phyloP scores from a whole-genome alignment of 495 filamentous ascomycete genomes.

The Elasticomyces elasticus region DNA sequence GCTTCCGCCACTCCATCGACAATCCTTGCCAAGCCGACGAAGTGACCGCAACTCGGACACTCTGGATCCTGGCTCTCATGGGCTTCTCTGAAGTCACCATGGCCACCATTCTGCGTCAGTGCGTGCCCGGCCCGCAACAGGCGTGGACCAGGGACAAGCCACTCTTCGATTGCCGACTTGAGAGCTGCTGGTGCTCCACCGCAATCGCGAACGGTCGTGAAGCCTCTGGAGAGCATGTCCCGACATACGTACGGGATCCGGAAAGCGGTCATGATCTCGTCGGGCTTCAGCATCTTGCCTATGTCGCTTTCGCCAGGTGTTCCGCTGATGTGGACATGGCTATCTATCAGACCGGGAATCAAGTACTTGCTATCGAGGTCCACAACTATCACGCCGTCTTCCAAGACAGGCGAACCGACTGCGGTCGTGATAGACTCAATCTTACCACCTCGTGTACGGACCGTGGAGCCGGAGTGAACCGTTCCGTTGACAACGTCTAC shows the following conservation, averaged over 20 bases:
- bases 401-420: too few species aligned
- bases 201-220: slow-evolving; percentile 42
- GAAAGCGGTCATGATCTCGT: neutral
- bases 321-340: neutral
- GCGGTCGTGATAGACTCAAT: neutral
- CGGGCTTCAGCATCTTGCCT: neutral
- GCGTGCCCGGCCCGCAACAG: slow-evolving; percentile 31
- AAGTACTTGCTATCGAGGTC: neutral
- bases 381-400: neutral
- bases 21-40: slow-evolving; percentile 31
- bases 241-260: slow-evolving; percentile 32
- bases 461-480: neutral
- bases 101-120: slow-evolving; percentile 42
- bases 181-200: slow-evolving; percentile 41
- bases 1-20: slow-evolving; percentile 43
- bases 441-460: neutral
- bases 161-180: slow-evolving; percentile 40
- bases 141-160: slow-evolving; percentile 37
- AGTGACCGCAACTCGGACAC: slow-evolving; percentile 31
- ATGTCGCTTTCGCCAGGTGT: neutral
- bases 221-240: slow-evolving; percentile 42
- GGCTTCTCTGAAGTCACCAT: slow-evolving; percentile 37
- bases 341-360: neutral
- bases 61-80: slow-evolving; percentile 31
- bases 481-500: neutral